These are phyloP conservation scores for Colletotrichum sp. DNA, from an alignment of 2,329 filamentous ascomycete species.

Conservation along the genomic window DNA sequence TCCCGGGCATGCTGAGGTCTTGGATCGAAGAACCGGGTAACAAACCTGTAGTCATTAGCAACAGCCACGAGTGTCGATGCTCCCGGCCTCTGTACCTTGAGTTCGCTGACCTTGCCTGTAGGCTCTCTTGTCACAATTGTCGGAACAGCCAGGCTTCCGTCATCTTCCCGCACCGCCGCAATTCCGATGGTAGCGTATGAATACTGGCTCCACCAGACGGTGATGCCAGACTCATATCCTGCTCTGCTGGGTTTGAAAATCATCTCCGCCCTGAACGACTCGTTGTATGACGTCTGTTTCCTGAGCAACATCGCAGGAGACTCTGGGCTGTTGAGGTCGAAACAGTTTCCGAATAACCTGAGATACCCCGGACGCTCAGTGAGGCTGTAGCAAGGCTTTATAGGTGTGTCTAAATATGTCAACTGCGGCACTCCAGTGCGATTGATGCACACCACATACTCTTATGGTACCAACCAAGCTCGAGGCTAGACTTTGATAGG, in stretches of 20 bases:
- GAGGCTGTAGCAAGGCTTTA: conserved; percentile 51
- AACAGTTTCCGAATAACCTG: conserved; percentile 56
- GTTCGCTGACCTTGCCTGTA: conserved; percentile 23
- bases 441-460: conserved; percentile 23
- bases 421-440: not conserved
- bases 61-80: not conserved
- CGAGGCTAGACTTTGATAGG: conserved; percentile 33
- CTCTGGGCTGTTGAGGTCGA: conserved; percentile 52
- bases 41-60: conserved; percentile 1
- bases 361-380: conserved; percentile 46
- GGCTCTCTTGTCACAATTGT: conserved; percentile 24
- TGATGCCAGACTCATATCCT: conserved; percentile 56
- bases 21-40: not conserved
- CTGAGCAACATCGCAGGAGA: conserved; percentile 57
- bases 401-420: conserved; percentile 45
- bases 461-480: conserved; percentile 44
- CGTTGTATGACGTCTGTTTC: conserved; percentile 53
- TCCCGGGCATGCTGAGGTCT: not conserved
- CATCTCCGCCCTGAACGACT: conserved; percentile 46
- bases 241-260: conserved; percentile 47
- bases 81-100: conserved; percentile 19
- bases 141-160: not conserved
- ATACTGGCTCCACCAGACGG: conserved; percentile 58
- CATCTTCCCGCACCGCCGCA: conserved; percentile 21
- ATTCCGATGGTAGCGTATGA: conserved; percentile 37